Evolutionary conservation across 768 basidiomycete genomes (phyloP).

Genomic region (Suillus spraguei): DNA sequence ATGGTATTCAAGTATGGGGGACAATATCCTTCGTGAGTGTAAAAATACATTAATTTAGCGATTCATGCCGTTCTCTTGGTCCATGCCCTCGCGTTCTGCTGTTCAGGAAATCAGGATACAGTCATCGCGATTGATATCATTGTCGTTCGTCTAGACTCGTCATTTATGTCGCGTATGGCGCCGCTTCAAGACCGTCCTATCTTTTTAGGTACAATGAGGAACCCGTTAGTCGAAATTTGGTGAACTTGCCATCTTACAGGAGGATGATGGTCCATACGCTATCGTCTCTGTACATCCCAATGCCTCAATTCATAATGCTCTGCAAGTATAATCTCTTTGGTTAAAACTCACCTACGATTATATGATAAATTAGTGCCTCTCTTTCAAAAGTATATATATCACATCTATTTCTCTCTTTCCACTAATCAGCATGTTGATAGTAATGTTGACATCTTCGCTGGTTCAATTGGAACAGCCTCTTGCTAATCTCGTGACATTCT

Average conservation of each 20-base stretch:
- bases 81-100: not conserved
- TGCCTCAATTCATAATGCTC: not conserved
- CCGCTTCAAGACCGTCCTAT: not conserved
- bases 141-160: not conserved
- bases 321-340: not conserved
- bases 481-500: not conserved
- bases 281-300: not conserved
- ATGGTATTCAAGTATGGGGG: not conserved
- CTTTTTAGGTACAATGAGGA: not conserved
- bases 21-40: not conserved
- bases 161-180: not conserved
- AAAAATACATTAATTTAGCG: not conserved
- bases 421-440: not conserved
- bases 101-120: not conserved
- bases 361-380: not conserved
- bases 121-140: not conserved
- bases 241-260: not conserved
- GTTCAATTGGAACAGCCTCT: not conserved
- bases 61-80: not conserved
- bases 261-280: not conserved
- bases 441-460: not conserved
- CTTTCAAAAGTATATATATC: not conserved
- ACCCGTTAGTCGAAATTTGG: not conserved
- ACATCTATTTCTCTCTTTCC: not conserved
- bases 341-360: not conserved